Evolutionary conservation across 2,329 filamentous ascomycete genomes (phyloP).

Genomic region (Aspergillus bombycis): DNA sequence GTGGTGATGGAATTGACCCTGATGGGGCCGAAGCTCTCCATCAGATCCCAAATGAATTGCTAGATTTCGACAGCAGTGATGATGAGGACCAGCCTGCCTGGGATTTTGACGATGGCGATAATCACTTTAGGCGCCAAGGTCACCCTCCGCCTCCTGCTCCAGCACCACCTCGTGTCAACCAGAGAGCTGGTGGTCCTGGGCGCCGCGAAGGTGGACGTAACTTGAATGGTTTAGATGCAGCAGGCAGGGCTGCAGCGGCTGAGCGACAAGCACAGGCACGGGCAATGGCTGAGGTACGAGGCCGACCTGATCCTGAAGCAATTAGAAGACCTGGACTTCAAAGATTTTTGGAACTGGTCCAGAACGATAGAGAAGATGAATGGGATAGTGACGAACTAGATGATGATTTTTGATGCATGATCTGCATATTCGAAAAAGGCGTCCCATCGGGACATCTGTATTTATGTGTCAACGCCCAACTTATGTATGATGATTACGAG

Average conservation of each 20-base stretch:
- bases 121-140: constrained; percentile 30
- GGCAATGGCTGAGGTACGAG: constrained; percentile 42
- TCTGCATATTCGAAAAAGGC: background rate
- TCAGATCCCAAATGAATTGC: constrained; percentile 42
- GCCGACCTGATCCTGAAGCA: constrained; percentile 28
- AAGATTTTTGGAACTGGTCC: constrained; percentile 56
- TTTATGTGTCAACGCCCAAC: background rate
- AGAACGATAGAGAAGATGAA: constrained; percentile 59
- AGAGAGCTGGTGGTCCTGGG: constrained; percentile 28
- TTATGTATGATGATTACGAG: constrained; percentile 6
- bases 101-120: constrained; percentile 31
- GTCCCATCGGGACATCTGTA: background rate
- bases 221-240: constrained; percentile 32
- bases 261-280: constrained; percentile 43
- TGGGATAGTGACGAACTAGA: constrained; percentile 64
- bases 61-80: constrained; percentile 40
- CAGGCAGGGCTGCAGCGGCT: constrained; percentile 40
- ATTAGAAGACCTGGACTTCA: constrained; percentile 45
- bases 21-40: constrained; percentile 46
- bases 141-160: constrained; percentile 46
- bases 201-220: constrained; percentile 32
- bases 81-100: constrained; percentile 32
- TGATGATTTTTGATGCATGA: constrained; percentile 35
- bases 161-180: constrained; percentile 39
- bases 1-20: constrained; percentile 65